Percentiles rank a stretch among this genome's conserved stretches.
Evolutionary conservation across 441 rosid genomes (phyloP).

Genomic region (Mallotus japonicus): DNA sequence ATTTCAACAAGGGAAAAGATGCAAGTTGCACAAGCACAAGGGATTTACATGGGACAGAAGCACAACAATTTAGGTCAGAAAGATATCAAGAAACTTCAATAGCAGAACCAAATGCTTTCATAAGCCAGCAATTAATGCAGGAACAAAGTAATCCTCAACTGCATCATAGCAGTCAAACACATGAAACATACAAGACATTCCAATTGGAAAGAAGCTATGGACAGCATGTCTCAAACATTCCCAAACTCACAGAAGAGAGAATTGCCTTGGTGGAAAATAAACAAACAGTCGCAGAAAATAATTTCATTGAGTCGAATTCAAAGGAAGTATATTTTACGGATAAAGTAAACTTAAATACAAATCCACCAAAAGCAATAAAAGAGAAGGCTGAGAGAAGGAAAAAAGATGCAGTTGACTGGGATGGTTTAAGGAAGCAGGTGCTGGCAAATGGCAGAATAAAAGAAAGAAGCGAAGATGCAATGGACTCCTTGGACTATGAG

Average conservation of each 20-base stretch:
- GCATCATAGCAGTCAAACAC: conserved; percentile 27
- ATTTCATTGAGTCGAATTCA: conserved; percentile 35
- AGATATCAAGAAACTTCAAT: conserved; percentile 27
- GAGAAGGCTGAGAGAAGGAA: conserved; percentile 43
- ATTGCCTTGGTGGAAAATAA: conserved; percentile 31
- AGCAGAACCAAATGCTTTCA: conserved; percentile 24
- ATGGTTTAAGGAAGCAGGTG: conserved; percentile 60
- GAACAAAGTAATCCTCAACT: conserved; percentile 35
- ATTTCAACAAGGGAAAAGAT: conserved; percentile 33
- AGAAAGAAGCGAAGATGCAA: conserved; percentile 55
- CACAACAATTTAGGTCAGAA: conserved; percentile 31
- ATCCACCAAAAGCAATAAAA: conserved; percentile 45
- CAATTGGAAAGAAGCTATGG: conserved; percentile 30
- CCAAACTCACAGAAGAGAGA: conserved; percentile 32
- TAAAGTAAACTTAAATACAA: conserved; percentile 32
- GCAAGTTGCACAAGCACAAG: conserved; percentile 27
- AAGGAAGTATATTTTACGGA: conserved; percentile 32
- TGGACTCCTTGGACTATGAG: conserved; percentile 89
- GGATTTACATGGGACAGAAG: conserved; percentile 30
- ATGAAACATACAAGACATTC: conserved; percentile 34
- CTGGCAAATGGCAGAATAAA: conserved; percentile 36
- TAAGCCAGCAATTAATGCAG: conserved; percentile 32
- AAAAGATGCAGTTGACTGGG: conserved; percentile 75
- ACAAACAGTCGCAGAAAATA: conserved; percentile 31
- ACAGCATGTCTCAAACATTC: conserved; percentile 32